phyloP scores from a whole-genome alignment of 2,329 filamentous ascomycete species.

The Calonectria pteridis region DNA sequence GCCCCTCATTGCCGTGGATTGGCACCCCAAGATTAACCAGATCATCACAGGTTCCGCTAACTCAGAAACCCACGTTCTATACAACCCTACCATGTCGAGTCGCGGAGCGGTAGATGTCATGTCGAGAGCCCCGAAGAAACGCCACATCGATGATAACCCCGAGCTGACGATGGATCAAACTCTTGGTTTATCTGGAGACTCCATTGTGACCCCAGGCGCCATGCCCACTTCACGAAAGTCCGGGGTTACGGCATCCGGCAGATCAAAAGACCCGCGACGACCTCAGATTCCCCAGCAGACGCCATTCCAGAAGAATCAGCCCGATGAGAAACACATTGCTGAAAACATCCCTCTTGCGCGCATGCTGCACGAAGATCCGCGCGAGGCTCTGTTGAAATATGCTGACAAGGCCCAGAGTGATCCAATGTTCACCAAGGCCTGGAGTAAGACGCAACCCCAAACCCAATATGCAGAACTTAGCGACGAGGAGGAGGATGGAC shows the following conservation, averaged over 20 bases:
- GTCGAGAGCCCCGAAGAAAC: slow-evolving; percentile 92
- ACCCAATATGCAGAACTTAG: slow-evolving; percentile 92
- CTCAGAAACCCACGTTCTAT: slow-evolving; percentile 89
- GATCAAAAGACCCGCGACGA: slow-evolving; percentile 81
- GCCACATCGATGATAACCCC: slow-evolving; percentile 94
- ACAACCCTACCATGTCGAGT: slow-evolving; percentile 85
- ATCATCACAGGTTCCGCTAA: slow-evolving; percentile 95
- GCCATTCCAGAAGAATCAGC: slow-evolving; percentile 90
- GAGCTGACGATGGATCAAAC: slow-evolving; percentile 87
- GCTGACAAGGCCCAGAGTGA: slow-evolving; percentile 93
- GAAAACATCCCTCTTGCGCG: slow-evolving; percentile 89
- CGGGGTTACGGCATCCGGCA: slow-evolving; percentile 83
- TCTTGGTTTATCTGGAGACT: slow-evolving; percentile 84
- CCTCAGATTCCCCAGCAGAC: slow-evolving; percentile 89
- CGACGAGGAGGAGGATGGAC: slow-evolving; percentile 81
- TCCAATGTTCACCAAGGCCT: slow-evolving; percentile 93
- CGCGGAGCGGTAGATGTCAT: slow-evolving; percentile 90
- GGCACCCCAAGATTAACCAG: slow-evolving; percentile 96
- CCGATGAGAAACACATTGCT: slow-evolving; percentile 89
- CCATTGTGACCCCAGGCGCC: slow-evolving; percentile 78
- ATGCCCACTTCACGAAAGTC: slow-evolving; percentile 65
- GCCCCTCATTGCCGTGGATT: slow-evolving; percentile 85
- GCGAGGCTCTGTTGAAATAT: slow-evolving; percentile 95
- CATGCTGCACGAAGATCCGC: slow-evolving; percentile 96
- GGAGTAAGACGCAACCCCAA: slow-evolving; percentile 91